phyloP scores from a whole-genome alignment of 2,329 filamentous ascomycete species.

The Exophiala sp. region DNA sequence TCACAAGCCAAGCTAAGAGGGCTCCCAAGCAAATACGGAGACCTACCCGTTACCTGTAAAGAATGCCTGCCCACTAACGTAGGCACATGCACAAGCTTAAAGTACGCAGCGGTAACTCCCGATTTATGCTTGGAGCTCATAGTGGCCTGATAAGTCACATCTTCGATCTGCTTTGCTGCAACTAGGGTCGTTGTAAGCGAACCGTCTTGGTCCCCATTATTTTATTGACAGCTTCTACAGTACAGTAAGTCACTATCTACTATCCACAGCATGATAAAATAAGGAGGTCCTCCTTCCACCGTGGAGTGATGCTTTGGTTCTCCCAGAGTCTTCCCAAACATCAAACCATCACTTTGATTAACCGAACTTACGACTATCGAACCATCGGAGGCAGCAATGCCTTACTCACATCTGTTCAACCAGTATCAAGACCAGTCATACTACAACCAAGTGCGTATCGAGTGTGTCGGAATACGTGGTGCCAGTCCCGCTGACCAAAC shows the following conservation, averaged over 20 bases:
- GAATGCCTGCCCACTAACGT: too few relatives aligned
- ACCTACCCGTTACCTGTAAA: too few relatives aligned
- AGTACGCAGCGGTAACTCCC: background rate
- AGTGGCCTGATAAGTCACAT: background rate
- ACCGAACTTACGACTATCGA: slow-evolving; percentile 16
- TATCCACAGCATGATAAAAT: background rate
- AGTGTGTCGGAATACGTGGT: background rate
- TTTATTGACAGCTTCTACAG: slow-evolving; percentile 1
- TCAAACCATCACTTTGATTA: slow-evolving; percentile 8
- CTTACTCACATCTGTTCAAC: slow-evolving; percentile 17
- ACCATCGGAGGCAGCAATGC: slow-evolving; percentile 9
- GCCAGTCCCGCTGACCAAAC: slow-evolving; percentile 7
- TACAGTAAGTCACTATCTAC: background rate
- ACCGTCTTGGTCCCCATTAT: background rate
- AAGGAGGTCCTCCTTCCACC: slow-evolving; percentile 1
- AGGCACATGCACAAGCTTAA: background rate
- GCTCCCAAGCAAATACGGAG: too few relatives aligned
- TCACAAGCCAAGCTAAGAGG: too few relatives aligned
- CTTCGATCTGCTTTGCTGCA: background rate
- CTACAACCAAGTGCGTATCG: slow-evolving; percentile 15
- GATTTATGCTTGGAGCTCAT: background rate
- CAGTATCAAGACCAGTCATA: slow-evolving; percentile 13
- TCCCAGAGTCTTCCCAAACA: slow-evolving; percentile 10
- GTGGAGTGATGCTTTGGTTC: slow-evolving; percentile 12
- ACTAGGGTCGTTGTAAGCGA: background rate